A percentile compares a stretch with the other conserved stretches of the same genome.
These are phyloP conservation scores for Mycena galericulata DNA, from an alignment of 768 basidiomycete genomes.

Conservation along the genomic window DNA sequence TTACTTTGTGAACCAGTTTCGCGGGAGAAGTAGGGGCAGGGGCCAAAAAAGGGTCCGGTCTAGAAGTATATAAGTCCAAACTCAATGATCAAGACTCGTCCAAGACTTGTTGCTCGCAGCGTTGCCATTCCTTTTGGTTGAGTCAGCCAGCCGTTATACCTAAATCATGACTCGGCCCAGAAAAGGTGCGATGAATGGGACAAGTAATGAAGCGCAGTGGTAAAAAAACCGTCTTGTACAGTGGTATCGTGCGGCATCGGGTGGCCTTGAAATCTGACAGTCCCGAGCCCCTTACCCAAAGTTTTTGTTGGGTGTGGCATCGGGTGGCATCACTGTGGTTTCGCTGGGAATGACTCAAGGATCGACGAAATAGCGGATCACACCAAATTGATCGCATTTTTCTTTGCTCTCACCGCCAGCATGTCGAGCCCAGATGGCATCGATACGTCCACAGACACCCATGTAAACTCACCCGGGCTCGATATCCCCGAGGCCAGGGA, in stretches of 20 bases:
- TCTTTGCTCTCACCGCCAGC: neutral
- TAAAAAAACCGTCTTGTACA: too few species aligned
- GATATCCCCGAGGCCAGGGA: conserved; percentile 69
- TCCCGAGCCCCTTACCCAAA: neutral
- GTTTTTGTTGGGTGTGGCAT: too few species aligned
- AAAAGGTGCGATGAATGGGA: too few species aligned
- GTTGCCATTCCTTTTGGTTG: too few species aligned
- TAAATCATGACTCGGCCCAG: too few species aligned
- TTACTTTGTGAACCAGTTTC: neutral
- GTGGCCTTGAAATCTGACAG: neutral
- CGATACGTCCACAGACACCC: conserved; percentile 10
- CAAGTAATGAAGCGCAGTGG: too few species aligned
- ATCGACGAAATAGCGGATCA: neutral
- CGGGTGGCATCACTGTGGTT: neutral
- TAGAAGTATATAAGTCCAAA: too few species aligned
- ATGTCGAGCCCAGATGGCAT: conserved; percentile 14
- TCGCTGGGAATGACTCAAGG: neutral
- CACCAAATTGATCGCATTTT: conserved; percentile 1
- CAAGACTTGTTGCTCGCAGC: neutral
- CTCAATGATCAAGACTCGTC: neutral
- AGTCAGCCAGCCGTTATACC: too few species aligned
- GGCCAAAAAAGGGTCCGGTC: too few species aligned
- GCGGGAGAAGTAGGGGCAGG: too few species aligned
- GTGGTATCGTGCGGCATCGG: too few species aligned
- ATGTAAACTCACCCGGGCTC: conserved; percentile 35